Evolutionary conservation across 306 rosid genomes (phyloP).

Genomic region (Vigna hirtella): DNA sequence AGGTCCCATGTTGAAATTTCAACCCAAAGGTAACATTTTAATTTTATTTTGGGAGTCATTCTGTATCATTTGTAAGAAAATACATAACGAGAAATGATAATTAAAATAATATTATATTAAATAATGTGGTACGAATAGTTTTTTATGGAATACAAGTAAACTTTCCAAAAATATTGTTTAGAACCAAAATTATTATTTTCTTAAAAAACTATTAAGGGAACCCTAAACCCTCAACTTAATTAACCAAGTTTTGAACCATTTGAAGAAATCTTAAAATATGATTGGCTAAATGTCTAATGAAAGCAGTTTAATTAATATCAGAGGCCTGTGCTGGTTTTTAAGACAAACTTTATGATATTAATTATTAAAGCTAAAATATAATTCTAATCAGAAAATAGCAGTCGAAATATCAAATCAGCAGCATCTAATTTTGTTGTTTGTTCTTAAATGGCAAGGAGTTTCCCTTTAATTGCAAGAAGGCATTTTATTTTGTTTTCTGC

Average conservation of each 20-base stretch:
- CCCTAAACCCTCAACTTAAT: too few relatives aligned
- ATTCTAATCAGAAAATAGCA: neutral
- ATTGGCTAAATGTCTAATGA: neutral
- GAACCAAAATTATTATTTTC: too few relatives aligned
- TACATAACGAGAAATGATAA: neutral
- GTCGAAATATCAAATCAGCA: neutral
- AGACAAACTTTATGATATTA: neutral
- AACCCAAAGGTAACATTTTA: conserved; percentile 31
- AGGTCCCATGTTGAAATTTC: conserved; percentile 58
- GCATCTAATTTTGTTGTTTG: neutral
- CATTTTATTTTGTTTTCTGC: neutral
- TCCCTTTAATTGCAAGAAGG: neutral
- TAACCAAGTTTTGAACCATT: too few relatives aligned
- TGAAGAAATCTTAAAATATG: too few relatives aligned
- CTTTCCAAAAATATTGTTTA: too few relatives aligned
- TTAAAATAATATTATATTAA: neutral
- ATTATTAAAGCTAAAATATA: neutral
- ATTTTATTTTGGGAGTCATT: neutral
- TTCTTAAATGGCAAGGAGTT: neutral
- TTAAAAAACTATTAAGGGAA: too few relatives aligned
- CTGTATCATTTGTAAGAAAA: neutral
- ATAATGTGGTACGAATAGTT: too few relatives aligned
- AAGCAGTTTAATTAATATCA: neutral
- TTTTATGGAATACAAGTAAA: too few relatives aligned
- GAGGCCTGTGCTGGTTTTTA: neutral